Evolutionary conservation across 805 yeast species (phyloP).

Genomic region (Metschnikowia similis): DNA sequence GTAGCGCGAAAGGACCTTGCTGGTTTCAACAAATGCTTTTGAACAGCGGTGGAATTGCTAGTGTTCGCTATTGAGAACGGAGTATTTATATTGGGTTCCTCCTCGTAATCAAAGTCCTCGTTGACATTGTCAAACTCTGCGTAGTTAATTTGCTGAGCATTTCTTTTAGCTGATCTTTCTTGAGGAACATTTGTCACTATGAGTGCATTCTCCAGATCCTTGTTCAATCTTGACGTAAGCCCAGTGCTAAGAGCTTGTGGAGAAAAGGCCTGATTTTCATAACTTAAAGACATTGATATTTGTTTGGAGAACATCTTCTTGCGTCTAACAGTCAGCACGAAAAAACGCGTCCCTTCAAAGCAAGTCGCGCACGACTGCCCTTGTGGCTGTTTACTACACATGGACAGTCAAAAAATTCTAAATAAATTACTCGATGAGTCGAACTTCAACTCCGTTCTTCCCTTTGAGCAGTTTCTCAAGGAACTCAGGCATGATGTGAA

Average conservation of each 20-base stretch:
- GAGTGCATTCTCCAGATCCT: slow-evolving; percentile 69
- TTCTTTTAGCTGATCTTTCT: slow-evolving; percentile 71
- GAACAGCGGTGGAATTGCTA: slow-evolving; percentile 35
- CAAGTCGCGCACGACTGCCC: slow-evolving; percentile 6
- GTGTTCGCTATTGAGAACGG: slow-evolving; percentile 17
- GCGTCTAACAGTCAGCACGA: neutral
- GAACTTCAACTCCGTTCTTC: neutral
- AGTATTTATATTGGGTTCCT: slow-evolving; percentile 13
- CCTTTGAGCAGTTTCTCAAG: neutral
- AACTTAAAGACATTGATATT: slow-evolving; percentile 13
- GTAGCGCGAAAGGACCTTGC: slow-evolving; percentile 12
- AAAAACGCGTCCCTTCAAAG: neutral
- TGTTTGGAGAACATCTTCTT: neutral
- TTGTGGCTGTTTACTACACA: neutral
- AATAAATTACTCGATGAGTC: slow-evolving; percentile 1
- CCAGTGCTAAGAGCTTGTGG: slow-evolving; percentile 85
- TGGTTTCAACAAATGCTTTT: slow-evolving; percentile 23
- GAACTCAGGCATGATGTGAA: neutral
- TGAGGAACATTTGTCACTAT: slow-evolving; percentile 66
- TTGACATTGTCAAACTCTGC: slow-evolving; percentile 74
- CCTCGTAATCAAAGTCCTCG: slow-evolving; percentile 39
- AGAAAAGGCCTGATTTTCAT: slow-evolving; percentile 21
- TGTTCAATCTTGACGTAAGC: slow-evolving; percentile 58
- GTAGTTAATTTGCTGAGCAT: slow-evolving; percentile 68
- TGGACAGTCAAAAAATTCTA: neutral